phyloP scores from a whole-genome alignment of 345 rosid species.

The Aquilaria malaccensis region DNA sequence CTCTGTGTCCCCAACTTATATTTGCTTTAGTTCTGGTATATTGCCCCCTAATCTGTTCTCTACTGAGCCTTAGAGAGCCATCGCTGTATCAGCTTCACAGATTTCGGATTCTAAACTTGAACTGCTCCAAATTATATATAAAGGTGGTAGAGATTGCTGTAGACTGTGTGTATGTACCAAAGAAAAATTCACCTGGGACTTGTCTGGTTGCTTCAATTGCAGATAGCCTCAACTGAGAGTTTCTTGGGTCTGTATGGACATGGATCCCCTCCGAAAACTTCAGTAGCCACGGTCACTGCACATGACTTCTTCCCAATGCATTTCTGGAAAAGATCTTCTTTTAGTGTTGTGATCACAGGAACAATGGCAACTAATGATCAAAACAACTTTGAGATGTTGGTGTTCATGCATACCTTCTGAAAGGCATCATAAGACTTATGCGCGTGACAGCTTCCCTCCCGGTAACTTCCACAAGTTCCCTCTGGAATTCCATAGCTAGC shows the following conservation, averaged over 20 bases:
- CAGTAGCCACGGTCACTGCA: constrained; percentile 41
- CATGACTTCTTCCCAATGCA: constrained; percentile 51
- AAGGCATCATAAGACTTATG: constrained; percentile 38
- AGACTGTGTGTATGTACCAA: constrained; percentile 12
- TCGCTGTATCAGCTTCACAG: too few relatives aligned
- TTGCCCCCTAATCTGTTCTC: too few relatives aligned
- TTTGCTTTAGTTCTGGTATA: too few relatives aligned
- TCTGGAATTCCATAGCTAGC: constrained; percentile 63
- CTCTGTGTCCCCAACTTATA: too few relatives aligned
- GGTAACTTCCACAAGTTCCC: constrained; percentile 52
- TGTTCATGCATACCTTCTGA: constrained; percentile 21
- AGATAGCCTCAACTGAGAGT: constrained; percentile 54
- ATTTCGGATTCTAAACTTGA: too few relatives aligned
- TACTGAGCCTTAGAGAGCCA: too few relatives aligned
- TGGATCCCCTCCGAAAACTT: constrained; percentile 64
- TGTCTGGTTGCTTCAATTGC: constrained; percentile 25
- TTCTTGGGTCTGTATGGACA: constrained; percentile 44
- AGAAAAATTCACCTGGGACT: neutral
- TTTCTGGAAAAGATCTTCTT: constrained; percentile 28
- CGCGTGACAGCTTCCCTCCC: constrained; percentile 58
- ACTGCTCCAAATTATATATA: too few relatives aligned
- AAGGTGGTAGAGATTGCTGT: too few relatives aligned
- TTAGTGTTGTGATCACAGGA: neutral
- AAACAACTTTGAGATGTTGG: neutral
- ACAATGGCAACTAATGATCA: neutral